These are phyloP conservation scores for Metschnikowia noctiluminum DNA, from an alignment of 805 yeast species.

Conservation along the genomic window DNA sequence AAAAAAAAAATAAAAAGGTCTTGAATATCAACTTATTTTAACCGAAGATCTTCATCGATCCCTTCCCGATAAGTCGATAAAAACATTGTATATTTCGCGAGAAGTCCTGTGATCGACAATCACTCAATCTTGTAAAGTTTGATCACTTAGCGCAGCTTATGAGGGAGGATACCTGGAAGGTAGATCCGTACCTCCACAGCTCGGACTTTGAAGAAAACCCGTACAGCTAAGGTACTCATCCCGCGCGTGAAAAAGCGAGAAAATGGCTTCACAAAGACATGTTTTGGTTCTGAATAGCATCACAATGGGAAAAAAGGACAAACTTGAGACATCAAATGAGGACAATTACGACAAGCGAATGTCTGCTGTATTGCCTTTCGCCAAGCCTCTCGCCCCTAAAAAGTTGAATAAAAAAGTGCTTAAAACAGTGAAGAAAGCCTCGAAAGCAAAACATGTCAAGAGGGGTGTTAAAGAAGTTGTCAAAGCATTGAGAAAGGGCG, in stretches of 20 bases:
- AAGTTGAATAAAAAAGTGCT: slow-evolving; percentile 92
- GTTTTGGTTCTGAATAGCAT: background rate
- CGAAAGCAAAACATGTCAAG: slow-evolving; percentile 96
- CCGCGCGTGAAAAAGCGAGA: slow-evolving; percentile 4
- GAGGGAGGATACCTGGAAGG: no score
- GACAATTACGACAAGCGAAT: slow-evolving; percentile 92
- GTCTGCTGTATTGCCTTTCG: slow-evolving; percentile 88
- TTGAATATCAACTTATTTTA: no score
- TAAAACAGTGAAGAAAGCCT: slow-evolving; percentile 95
- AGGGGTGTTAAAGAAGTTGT: slow-evolving; percentile 99
- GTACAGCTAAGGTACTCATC: slow-evolving; percentile 9
- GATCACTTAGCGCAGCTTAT: no score
- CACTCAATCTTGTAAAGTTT: no score
- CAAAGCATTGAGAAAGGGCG: slow-evolving; percentile 96
- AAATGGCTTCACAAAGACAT: background rate
- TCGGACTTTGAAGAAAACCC: slow-evolving; percentile 1
- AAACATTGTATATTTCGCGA: no score
- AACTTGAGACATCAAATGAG: slow-evolving; percentile 40
- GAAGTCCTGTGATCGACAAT: no score
- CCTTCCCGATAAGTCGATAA: no score
- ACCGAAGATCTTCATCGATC: no score
- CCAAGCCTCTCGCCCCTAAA: slow-evolving; percentile 92
- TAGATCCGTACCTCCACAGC: background rate
- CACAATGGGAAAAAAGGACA: slow-evolving; percentile 44
- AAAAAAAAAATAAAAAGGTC: no score